Base-by-base conservation (phyloP, 2,329 filamentous ascomycete species). In the Pseudopithomyces maydicus region DNA sequence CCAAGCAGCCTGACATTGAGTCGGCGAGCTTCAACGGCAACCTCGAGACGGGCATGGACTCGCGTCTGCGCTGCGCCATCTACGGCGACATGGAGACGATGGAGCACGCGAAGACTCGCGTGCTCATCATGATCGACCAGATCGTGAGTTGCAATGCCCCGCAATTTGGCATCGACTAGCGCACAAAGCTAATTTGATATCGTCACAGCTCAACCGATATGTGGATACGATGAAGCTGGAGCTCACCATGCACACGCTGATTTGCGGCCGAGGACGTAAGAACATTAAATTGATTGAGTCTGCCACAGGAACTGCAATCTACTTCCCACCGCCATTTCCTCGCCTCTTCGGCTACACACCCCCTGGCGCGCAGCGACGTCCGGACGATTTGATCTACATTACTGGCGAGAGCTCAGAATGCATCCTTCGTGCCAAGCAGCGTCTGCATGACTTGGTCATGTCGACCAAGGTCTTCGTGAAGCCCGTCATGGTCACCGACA, bases 201-300 rank as follows among this genome's bases (percentile, higher is more conserved):
- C 63, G 49, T 56, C 43, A 56, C 71, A 90, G 88, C 87, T 92
- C 58, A 86, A 87, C 54, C 87, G 89, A 63, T 80, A 87, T 55
- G 89, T 95, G 52, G 92, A 97, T 74, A 87, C 84, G 46, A 87
- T 92, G 70, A 90, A 90, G 71, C 83, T 97, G 57, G 93, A 97
- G 66, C 80, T 94, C 48, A 91, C 92, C 23, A 85, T 97, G 73
- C 95, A 99, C 74, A 95, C 92, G 56, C 84, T 97, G 54, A 88
- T 98, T 48, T 97, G 93, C 74, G 95, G 95, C 47, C 90, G 95
- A 47, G 94, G 93, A 66, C 87, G 95, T 66, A 96, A 97, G 81
- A 97, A 97, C 75, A 97, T 99, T 80, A 98, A 98, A 81, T 81
- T 95, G 69, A 97, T 99, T 71, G 95, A 99, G 78, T 96, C 95